Conservation (phyloP, 805 yeast genomes). For the Saccharomycopsis fermentans region DNA sequence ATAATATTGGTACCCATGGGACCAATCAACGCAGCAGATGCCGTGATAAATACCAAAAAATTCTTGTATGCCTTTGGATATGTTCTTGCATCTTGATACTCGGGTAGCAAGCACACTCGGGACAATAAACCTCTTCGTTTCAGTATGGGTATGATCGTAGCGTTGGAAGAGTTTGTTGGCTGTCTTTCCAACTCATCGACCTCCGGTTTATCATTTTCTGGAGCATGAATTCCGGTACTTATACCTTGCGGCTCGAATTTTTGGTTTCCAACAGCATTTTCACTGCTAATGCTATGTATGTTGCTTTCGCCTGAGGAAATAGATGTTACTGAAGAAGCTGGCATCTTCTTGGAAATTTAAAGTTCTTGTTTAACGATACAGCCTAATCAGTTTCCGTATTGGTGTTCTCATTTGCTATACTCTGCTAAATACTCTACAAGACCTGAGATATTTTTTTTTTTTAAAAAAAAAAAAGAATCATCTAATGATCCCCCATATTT, state of each 20-base stretch:
- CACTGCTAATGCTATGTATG: background rate
- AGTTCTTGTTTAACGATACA: background rate
- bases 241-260: background rate
- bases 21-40: slow-evolving; percentile 67
- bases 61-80: slow-evolving; percentile 42
- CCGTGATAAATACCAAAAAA: slow-evolving; percentile 53
- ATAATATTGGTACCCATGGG: slow-evolving; percentile 86
- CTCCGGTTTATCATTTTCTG: background rate
- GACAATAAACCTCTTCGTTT: slow-evolving; percentile 54
- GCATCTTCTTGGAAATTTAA: background rate
- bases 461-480: background rate
- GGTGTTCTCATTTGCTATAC: background rate
- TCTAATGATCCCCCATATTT: background rate
- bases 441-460: too few relatives aligned
- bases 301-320: background rate
- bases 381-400: background rate
- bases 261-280: background rate
- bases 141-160: slow-evolving; percentile 25
- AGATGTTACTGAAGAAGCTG: background rate
- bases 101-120: slow-evolving; percentile 46
- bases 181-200: background rate
- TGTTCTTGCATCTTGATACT: slow-evolving; percentile 61
- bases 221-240: background rate
- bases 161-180: background rate
- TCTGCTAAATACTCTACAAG: too few relatives aligned